Evolutionary conservation across 495 filamentous ascomycete genomes (phyloP).

Genomic region (Talaromyces nanjingensis): DNA sequence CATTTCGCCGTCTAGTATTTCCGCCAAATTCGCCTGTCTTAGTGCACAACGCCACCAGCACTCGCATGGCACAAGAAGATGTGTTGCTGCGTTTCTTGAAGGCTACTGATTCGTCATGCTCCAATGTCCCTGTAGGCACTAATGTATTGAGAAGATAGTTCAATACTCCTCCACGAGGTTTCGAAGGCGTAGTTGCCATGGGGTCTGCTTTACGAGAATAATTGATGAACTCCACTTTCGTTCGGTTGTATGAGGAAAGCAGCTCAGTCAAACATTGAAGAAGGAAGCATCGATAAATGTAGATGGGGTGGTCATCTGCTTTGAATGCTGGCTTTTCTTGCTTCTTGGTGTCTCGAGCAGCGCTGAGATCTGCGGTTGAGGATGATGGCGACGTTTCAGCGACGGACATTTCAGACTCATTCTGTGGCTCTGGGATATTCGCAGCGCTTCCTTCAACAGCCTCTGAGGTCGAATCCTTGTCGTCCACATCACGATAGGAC

Average conservation of each 20-base stretch:
- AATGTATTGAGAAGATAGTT: conserved; percentile 88
- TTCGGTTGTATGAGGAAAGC: conserved; percentile 84
- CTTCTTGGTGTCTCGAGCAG: conserved; percentile 47
- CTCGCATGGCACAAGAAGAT: conserved; percentile 73
- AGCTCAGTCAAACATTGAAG: conserved; percentile 90
- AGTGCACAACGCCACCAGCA: conserved; percentile 78
- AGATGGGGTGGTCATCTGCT: conserved; percentile 88
- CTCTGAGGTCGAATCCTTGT: conserved; percentile 54
- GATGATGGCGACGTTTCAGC: conserved; percentile 29
- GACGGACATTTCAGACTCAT: conserved; percentile 43
- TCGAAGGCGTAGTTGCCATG: conserved; percentile 77
- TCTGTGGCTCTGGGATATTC: conserved; percentile 33
- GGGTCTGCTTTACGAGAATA: conserved; percentile 87
- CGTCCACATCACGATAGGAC: conserved; percentile 85
- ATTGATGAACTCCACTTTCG: conserved; percentile 98
- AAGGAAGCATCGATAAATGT: conserved; percentile 92
- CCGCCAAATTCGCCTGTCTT: conserved; percentile 69
- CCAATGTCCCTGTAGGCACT: conserved; percentile 70
- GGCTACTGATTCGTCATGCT: conserved; percentile 63
- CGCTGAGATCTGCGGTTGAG: conserved; percentile 24
- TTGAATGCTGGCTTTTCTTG: conserved; percentile 74
- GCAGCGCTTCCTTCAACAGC: conserved; percentile 38
- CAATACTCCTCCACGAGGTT: conserved; percentile 84
- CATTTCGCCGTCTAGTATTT: conserved; percentile 24
- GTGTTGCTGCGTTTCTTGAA: conserved; percentile 80